phyloP scores from a whole-genome alignment of 495 filamentous ascomycete species.

The Aspergillus avenaceus region DNA sequence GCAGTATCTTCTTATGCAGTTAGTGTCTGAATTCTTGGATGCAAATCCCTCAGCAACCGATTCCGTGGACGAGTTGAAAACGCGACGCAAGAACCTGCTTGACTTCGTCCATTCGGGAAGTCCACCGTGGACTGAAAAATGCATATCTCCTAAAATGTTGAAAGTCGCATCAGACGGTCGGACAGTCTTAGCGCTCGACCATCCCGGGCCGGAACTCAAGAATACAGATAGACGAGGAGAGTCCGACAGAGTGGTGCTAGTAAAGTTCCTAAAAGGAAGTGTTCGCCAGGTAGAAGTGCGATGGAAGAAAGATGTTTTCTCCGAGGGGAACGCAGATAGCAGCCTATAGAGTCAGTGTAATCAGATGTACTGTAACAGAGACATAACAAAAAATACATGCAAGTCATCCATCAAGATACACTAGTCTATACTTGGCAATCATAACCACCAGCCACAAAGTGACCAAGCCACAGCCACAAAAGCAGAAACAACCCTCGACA shows the following conservation, averaged over 20 bases:
- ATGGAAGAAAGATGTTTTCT: constrained; percentile 46
- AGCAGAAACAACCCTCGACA: constrained; percentile 19
- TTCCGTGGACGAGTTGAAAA: constrained; percentile 39
- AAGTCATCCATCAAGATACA: background rate
- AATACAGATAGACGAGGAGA: constrained; percentile 62
- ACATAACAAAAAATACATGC: too few relatives aligned
- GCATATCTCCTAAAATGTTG: constrained; percentile 64
- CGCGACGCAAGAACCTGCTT: constrained; percentile 48
- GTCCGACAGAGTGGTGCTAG: constrained; percentile 66
- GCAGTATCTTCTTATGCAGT: constrained; percentile 73
- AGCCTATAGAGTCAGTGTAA: constrained; percentile 34
- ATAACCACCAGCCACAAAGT: background rate
- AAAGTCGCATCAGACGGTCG: constrained; percentile 54
- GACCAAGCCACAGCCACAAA: constrained; percentile 1
- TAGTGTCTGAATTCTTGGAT: constrained; percentile 60
- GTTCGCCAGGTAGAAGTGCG: constrained; percentile 52
- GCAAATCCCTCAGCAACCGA: constrained; percentile 28
- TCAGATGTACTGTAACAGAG: too few relatives aligned
- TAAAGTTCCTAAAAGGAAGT: constrained; percentile 57
- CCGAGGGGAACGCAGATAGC: constrained; percentile 24
- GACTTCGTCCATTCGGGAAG: constrained; percentile 55
- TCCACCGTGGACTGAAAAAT: constrained; percentile 71
- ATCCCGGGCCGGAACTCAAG: constrained; percentile 67
- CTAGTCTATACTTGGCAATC: background rate
- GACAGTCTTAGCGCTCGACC: constrained; percentile 62